These are phyloP conservation scores for Rhynchosporium secalis DNA, from an alignment of 2,329 filamentous ascomycete species.

Conservation along the genomic window DNA sequence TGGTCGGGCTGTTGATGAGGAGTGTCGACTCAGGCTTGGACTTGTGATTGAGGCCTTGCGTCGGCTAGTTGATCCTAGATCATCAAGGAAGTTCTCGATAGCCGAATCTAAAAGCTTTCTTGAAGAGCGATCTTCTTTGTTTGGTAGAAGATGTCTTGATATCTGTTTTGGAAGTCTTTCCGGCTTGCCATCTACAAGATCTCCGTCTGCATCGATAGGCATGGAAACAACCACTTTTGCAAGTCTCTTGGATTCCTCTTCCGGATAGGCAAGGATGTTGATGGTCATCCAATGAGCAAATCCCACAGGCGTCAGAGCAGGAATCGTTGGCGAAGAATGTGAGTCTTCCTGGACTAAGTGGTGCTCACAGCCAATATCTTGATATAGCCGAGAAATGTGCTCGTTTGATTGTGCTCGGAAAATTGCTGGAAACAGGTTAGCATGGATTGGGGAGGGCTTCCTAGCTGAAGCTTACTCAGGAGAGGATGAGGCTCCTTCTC, in stretches of 20 bases:
- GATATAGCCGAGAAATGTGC: constrained; percentile 59
- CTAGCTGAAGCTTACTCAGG: constrained; percentile 51
- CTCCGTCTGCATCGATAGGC: constrained; percentile 58
- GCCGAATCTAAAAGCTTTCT: constrained; percentile 58
- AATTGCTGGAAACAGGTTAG: constrained; percentile 30
- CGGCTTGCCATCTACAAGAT: constrained; percentile 62
- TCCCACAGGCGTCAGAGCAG: constrained; percentile 65
- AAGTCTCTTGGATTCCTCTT: constrained; percentile 71
- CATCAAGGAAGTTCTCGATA: constrained; percentile 49
- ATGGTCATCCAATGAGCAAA: constrained; percentile 72
- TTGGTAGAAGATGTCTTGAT: constrained; percentile 70
- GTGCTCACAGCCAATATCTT: constrained; percentile 56
- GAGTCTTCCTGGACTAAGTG: constrained; percentile 60
- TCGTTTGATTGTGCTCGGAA: constrained; percentile 40
- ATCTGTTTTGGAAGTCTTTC: constrained; percentile 80
- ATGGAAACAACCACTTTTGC: constrained; percentile 67
- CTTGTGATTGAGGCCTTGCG: constrained; percentile 36
- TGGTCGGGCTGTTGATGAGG: constrained; percentile 25
- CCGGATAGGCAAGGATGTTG: constrained; percentile 73
- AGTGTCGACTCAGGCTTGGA: constrained; percentile 30
- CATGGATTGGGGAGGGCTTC: neutral
- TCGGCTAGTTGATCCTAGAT: constrained; percentile 50
- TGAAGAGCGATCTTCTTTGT: constrained; percentile 36
- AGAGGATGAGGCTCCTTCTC: constrained; percentile 69
- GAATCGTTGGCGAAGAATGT: constrained; percentile 56